Base-by-base conservation (phyloP, 257 asterid species). In the Solanum tacnaense region DNA sequence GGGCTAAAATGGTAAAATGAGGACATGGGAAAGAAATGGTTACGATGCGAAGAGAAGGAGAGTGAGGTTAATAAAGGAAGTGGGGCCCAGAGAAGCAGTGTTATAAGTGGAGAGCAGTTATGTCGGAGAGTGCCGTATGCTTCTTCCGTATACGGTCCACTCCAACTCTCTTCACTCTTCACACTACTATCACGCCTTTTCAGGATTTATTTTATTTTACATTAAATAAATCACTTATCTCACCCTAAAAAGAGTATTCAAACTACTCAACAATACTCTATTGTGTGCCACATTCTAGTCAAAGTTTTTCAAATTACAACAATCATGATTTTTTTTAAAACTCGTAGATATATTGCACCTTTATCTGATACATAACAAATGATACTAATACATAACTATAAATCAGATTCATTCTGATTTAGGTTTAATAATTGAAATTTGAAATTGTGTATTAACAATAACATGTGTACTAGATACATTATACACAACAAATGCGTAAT, bases 101-200 rank as follows among this genome's bases (percentile, higher is more conserved):
- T 36, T 9, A 56, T 56, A 3, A 7, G 65, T 56, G 65, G 25
- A 56, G 65, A 18, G 65, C 25, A 56, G 65, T 56, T 56, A 56
- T 56, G 65, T 56, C n/a, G 65, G 44, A 23, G 81, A 88, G 89
- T 92, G 90, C 97, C 97, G 98, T 94, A 95, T 94, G 89, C 91
- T 58, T 84, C 41, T 88, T 95, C 94, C 97, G 96, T 93, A 94
- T 94, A 94, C 94, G 96, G 92, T 92, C 94, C 88, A 35, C 91
- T 92, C 94, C 86, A 35, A 84, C 71, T 86, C 88, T 70, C 71
- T 70, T 27, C 58, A 6, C 2, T 12, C 20, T 46, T 46, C 56
- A 46, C 84, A 16, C 4, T 72, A 72, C 81, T 20, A 4, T 2
- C 82, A 35, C 18, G 6, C n/a, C 25, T 32, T 72, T 72, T 72